These are phyloP conservation scores for Gryganskiella cystojenkinii DNA, from an alignment of 192 early-diverging fungal species.

Conservation along the genomic window DNA sequence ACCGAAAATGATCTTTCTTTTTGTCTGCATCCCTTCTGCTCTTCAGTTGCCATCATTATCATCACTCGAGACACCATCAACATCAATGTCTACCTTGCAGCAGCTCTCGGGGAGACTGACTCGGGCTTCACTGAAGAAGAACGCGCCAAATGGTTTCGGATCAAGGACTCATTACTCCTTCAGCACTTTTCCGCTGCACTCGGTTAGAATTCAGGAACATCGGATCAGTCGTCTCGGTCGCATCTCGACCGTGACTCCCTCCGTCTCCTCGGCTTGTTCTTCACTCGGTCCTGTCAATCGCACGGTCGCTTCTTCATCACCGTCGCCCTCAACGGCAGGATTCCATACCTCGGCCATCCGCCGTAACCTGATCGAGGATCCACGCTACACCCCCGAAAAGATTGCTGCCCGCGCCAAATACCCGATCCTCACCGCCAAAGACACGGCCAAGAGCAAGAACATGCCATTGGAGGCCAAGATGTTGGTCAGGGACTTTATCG, in stretches of 20 bases:
- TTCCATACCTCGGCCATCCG: constrained; percentile 33
- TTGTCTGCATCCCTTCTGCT: too few species aligned
- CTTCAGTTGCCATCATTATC: too few species aligned
- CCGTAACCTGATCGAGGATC: constrained; percentile 35
- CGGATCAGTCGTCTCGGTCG: too few species aligned
- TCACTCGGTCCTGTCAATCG: neutral
- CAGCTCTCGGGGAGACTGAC: constrained; percentile 25
- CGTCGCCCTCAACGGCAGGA: neutral
- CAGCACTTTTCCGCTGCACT: too few species aligned
- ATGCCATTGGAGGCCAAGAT: constrained; percentile 72
- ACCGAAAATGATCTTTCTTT: too few species aligned
- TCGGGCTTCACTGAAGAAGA: neutral
- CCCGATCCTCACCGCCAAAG: constrained; percentile 61
- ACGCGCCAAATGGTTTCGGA: neutral
- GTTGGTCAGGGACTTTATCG: constrained; percentile 91
- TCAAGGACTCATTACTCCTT: neutral
- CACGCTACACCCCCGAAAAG: constrained; percentile 40
- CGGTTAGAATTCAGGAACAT: too few species aligned
- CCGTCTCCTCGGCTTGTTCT: neutral
- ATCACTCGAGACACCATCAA: neutral
- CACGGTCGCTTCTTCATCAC: neutral
- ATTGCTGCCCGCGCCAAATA: constrained; percentile 55
- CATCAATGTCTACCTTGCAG: constrained; percentile 19
- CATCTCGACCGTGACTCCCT: too few species aligned
- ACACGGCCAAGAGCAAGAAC: constrained; percentile 37